Conservation (phyloP, 352 stramenopile species). For the Phytophthora pseudosyringae region DNA sequence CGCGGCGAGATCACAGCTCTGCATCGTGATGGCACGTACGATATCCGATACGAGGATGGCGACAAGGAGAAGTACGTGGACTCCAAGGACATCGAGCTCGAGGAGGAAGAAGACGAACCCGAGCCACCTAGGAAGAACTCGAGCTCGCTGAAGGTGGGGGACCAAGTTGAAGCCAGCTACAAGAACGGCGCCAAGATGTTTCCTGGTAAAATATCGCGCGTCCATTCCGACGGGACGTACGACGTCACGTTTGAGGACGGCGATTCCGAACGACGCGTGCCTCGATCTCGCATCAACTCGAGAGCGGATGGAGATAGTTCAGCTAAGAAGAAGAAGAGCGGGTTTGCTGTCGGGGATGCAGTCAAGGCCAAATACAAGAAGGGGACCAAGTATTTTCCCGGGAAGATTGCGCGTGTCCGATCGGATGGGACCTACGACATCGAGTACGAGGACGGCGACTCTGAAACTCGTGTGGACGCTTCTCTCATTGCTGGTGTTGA, state of each 20-base stretch:
- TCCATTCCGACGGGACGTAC: conserved; percentile 59
- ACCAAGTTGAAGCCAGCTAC: conserved; percentile 44
- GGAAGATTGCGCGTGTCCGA: conserved; percentile 54
- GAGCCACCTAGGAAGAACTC: background rate
- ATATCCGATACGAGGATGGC: conserved; percentile 69
- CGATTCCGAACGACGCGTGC: conserved; percentile 51
- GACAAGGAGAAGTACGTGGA: conserved; percentile 49
- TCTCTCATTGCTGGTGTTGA: conserved; percentile 21
- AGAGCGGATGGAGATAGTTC: conserved; percentile 12
- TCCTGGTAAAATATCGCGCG: conserved; percentile 62
- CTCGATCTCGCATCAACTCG: conserved; percentile 30
- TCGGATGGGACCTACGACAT: conserved; percentile 66
- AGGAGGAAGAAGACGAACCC: conserved; percentile 7
- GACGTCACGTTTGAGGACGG: conserved; percentile 63
- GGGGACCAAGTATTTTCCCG: conserved; percentile 47
- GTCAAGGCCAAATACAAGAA: conserved; percentile 58
- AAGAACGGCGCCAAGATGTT: conserved; percentile 54
- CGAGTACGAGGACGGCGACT: conserved; percentile 53
- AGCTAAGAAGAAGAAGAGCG: conserved; percentile 18
- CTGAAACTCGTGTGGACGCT: conserved; percentile 29
- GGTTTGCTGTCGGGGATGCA: conserved; percentile 43
- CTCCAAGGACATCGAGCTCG: conserved; percentile 40
- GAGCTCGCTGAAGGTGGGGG: conserved; percentile 27
- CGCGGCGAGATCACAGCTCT: conserved; percentile 36
- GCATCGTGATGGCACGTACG: conserved; percentile 59